phyloP scores from a whole-genome alignment of 352 stramenopile genomes.

The Pythium coloratum region DNA sequence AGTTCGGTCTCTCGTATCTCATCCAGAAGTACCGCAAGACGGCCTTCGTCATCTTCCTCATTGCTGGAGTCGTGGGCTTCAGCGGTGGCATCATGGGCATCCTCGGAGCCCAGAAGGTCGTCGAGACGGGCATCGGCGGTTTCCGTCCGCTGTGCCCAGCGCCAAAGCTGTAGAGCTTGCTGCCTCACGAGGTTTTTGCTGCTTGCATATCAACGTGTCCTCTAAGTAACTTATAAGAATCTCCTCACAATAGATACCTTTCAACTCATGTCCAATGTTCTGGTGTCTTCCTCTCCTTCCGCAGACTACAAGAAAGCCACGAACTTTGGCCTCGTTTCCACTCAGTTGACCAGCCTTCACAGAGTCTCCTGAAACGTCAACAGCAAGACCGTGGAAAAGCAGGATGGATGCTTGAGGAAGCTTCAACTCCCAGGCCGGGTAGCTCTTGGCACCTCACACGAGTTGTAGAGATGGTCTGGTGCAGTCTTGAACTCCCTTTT shows the following conservation, averaged over 20 bases:
- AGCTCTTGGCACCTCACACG: too few relatives aligned
- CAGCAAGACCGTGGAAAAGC: too few relatives aligned
- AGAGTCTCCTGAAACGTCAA: too few relatives aligned
- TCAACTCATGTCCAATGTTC: neutral
- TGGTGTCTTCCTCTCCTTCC: too few relatives aligned
- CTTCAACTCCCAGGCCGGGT: too few relatives aligned
- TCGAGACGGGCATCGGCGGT: constrained; percentile 59
- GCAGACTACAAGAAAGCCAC: neutral
- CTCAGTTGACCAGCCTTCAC: too few relatives aligned
- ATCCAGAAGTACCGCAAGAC: constrained; percentile 90
- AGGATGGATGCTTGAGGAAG: too few relatives aligned
- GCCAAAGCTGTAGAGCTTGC: constrained; percentile 6
- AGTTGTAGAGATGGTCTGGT: too few relatives aligned
- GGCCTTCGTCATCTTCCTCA: constrained; percentile 78
- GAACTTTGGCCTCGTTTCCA: too few relatives aligned
- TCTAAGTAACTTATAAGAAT: constrained; percentile 13
- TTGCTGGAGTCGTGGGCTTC: constrained; percentile 68
- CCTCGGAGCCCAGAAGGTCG: constrained; percentile 55
- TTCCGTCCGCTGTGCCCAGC: constrained; percentile 68
- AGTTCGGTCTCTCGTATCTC: constrained; percentile 91
- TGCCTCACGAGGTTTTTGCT: neutral
- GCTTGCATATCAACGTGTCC: neutral
- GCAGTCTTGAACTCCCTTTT: too few relatives aligned
- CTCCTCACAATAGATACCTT: neutral
- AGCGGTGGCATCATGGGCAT: constrained; percentile 76